These are phyloP conservation scores for Leccinum pellstonianum DNA, from an alignment of 768 basidiomycete genomes.

Conservation along the genomic window DNA sequence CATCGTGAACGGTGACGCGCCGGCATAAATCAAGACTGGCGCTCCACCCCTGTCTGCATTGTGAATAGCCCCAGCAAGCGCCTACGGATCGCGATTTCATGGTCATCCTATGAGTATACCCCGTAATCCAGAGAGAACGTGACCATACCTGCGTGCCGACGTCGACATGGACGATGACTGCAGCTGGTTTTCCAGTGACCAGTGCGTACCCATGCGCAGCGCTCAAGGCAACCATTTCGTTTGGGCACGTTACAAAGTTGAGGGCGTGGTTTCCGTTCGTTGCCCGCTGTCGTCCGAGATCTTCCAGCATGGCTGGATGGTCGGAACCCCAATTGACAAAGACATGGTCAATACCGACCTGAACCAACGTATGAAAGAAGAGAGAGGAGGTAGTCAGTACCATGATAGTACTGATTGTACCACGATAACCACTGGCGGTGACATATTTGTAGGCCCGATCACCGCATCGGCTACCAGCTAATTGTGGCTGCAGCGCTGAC, in stretches of 20 bases:
- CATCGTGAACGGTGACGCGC: slow-evolving; percentile 59
- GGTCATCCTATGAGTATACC: neutral
- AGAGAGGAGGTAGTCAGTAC: slow-evolving; percentile 62
- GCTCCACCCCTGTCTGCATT: slow-evolving; percentile 62
- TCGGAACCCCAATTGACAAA: slow-evolving; percentile 81
- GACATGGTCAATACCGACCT: slow-evolving; percentile 62
- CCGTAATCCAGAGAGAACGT: neutral
- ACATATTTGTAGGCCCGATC: neutral
- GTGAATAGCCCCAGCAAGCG: slow-evolving; percentile 68
- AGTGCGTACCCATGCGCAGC: slow-evolving; percentile 69
- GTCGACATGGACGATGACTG: slow-evolving; percentile 73
- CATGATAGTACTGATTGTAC: slow-evolving; percentile 1
- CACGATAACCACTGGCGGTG: neutral
- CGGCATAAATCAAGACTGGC: slow-evolving; percentile 72
- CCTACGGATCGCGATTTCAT: slow-evolving; percentile 36
- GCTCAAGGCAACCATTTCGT: slow-evolving; percentile 74
- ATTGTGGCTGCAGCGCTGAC: too few relatives aligned
- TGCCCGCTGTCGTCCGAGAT: slow-evolving; percentile 55
- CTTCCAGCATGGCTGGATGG: slow-evolving; percentile 70
- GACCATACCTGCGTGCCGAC: slow-evolving; percentile 59
- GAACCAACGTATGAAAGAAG: slow-evolving; percentile 52
- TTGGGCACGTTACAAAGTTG: slow-evolving; percentile 66
- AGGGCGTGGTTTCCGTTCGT: slow-evolving; percentile 37
- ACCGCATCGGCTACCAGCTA: too few relatives aligned
- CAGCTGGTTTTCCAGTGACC: slow-evolving; percentile 63